Percentiles rank a stretch among this genome's conserved stretches.
These are phyloP conservation scores for Asterionellopsis glacialis DNA, from an alignment of 108 stramenopile genomes.

Conservation along the genomic window DNA sequence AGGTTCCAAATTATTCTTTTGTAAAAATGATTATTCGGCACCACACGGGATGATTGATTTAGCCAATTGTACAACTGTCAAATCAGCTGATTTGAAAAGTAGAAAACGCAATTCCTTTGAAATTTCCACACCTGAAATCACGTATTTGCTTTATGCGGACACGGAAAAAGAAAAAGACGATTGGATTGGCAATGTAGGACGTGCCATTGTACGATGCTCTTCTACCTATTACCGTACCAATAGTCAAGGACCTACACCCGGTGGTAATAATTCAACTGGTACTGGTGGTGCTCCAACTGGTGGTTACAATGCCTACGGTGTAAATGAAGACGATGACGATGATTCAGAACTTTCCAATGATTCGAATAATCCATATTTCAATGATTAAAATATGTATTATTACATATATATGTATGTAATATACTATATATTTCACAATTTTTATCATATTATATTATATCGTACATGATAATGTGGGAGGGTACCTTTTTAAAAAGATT, in stretches of 20 bases:
- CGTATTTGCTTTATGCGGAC: conserved; percentile 95
- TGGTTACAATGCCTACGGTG: conserved; percentile 1
- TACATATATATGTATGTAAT: too few relatives aligned
- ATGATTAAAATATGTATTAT: conserved; percentile 54
- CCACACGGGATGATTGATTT: conserved; percentile 95
- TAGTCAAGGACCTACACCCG: conserved; percentile 16
- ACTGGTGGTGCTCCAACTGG: conserved; percentile 11
- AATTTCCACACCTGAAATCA: conserved; percentile 94
- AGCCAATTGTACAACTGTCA: conserved; percentile 95
- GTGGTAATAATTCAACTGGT: too few relatives aligned
- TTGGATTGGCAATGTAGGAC: conserved; percentile 99
- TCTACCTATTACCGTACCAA: conserved; percentile 50
- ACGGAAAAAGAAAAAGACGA: conserved; percentile 99
- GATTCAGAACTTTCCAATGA: conserved; percentile 57
- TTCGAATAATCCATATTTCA: conserved; percentile 83
- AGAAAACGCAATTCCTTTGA: conserved; percentile 95
- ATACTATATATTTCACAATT: too few relatives aligned
- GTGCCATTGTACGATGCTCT: conserved; percentile 95
- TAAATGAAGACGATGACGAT: conserved; percentile 67
- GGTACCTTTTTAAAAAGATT: too few relatives aligned
- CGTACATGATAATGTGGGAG: too few relatives aligned
- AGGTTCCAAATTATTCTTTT: conserved; percentile 95
- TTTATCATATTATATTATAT: background rate
- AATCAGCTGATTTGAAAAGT: conserved; percentile 95
- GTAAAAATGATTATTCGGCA: conserved; percentile 68